phyloP scores from a whole-genome alignment of 228 moss, liverwort and hornwort species.

The Sphagnum fallax region DNA sequence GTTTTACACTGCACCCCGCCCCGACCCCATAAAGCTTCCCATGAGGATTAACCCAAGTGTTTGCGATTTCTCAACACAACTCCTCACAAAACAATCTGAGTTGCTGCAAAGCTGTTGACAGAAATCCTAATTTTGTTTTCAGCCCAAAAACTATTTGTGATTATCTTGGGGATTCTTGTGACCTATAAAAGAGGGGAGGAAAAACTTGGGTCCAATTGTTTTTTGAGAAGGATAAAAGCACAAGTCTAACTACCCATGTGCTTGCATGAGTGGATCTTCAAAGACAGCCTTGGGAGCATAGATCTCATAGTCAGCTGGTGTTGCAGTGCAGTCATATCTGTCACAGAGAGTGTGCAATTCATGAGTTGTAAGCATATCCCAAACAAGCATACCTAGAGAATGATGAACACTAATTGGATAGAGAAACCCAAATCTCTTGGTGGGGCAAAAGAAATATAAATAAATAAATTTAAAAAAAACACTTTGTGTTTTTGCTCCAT shows the following conservation, averaged over 20 bases:
- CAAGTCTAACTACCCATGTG: constrained; percentile 49
- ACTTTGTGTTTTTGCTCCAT: background rate
- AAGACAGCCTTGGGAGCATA: constrained; percentile 73
- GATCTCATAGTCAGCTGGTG: constrained; percentile 71
- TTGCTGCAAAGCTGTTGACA: background rate
- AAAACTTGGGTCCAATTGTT: too few relatives aligned
- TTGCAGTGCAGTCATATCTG: constrained; percentile 61
- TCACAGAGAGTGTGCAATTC: background rate
- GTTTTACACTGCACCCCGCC: constrained; percentile 54
- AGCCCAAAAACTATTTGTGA: background rate
- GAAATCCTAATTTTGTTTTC: background rate
- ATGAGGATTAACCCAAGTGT: background rate
- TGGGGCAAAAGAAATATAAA: background rate
- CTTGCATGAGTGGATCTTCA: constrained; percentile 89
- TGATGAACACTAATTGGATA: too few relatives aligned
- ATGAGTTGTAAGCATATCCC: background rate
- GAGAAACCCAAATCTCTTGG: background rate
- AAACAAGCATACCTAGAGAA: too few relatives aligned
- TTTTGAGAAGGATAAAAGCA: too few relatives aligned
- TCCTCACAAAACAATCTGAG: background rate
- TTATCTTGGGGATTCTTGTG: background rate
- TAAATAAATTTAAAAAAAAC: background rate
- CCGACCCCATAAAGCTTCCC: background rate
- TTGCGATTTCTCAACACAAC: background rate
- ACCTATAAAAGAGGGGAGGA: background rate